Base-by-base conservation (phyloP, 2,329 filamentous ascomycete species). In the Coniochaeta prunicola region DNA sequence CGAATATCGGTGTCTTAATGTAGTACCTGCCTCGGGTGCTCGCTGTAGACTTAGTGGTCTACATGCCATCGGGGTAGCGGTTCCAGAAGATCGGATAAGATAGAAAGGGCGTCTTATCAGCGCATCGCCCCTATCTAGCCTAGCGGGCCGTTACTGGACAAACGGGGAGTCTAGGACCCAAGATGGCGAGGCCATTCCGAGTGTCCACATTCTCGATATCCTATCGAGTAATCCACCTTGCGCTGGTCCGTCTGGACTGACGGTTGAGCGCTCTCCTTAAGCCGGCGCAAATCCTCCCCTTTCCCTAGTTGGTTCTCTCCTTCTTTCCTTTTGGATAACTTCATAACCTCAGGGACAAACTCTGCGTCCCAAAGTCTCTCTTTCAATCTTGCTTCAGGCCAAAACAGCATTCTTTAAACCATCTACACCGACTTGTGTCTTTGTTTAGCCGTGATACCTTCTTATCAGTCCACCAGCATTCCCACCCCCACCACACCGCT, bases 361-460 rank as follows among this genome's bases (percentile, higher is more conserved):
- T 15, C 17, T 30, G 45, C 45, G 30, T 50, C 28, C 12, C 45
- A 50, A n/a, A 50, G 45, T 26, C 45, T 50, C 45, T 12, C 26
- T 50, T 30, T 30, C n/a, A 50, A 45, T 26, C 4, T 45, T 45
- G 40, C 40, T 26, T 4, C 26, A 4, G 19, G 4, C 42, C 42
- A 13, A 48, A 40, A n/a, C 19, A 26, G 3, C 42, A 26, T 26
- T 21, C 42, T 48, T 48, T n/a, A 21, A 28, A 26, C n/a, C 45
- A 50, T 50, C 45, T 50, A 19, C 45, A 50, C 26, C 12, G 12
- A 28, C 45, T 28, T 30, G 24, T 26, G 45, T 28, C 45, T 50
- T 50, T 50, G 45, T 50, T 30, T 17, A n/a, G 24, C 45, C 53
- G 53, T 55, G 53, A 55, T 55, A 34, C 30, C 53, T 31, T 55